Evolutionary conservation across 129 eudicot species (phyloP), one percentile per base, ranked within the genome.

Genomic region (Pulicaria dysenterica): DNA sequence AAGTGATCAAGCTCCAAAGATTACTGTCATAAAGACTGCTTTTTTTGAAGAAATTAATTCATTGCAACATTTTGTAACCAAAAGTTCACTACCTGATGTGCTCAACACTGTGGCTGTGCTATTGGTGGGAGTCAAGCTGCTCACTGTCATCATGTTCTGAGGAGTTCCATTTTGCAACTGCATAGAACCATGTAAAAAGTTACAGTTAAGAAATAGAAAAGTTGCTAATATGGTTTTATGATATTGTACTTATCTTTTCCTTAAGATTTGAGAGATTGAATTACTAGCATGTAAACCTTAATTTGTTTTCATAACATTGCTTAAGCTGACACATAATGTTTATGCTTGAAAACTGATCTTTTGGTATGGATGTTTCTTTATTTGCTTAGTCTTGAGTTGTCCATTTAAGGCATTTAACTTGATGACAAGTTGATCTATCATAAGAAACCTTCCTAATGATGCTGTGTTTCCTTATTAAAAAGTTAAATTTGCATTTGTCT

Each of bases 31-130:
- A n/a, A 9, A 15, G 34, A 62, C 7, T n/a, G n/a, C 40, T 40
- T 62, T 62, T 1, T 40, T 6, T 13, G 9, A 62, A 40, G 34
- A n/a, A 8, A n/a, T 3, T 40, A 38, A 12, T 60, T 60, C 11
- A 38, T 17, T 3, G 46, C 24, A 6, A 10, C 57, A 58, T 56
- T 14, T 10, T 57, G 46, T 56, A 71, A 57, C 36, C 13, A 45
- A 58, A 59, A 4, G 15, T 72, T 45, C 36, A 34, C 8, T 58
- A 77, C 81, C 81, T 58, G 75, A 68, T 37, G 5, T 50, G 5
- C 51, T 42, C 42, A 40, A 14, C 2, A 24, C 31, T 57, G 58
- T 57, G 67, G 46, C n/a, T 66, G 68, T 48, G 75, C 43, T 68
- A 41, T 38, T 47, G 69, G 12, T 40, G 37, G 37, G 42, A 47